Conservation (phyloP, 306 rosid species). For the Cucurbita argyrosperma region DNA sequence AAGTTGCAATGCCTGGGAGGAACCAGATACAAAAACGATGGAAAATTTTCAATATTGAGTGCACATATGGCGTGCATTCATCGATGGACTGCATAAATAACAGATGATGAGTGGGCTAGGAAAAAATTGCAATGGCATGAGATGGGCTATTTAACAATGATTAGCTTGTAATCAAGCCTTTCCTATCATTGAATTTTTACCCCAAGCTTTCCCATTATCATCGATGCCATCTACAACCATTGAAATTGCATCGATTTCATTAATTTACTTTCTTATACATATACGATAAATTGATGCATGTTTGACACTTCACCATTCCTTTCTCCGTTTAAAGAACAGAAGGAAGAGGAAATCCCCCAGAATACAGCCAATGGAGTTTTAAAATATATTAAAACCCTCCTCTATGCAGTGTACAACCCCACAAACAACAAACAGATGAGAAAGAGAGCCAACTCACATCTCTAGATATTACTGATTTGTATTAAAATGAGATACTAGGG, state of each 20-base stretch:
- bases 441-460: not conserved
- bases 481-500: not conserved
- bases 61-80: not conserved
- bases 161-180: not conserved
- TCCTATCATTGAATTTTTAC: not conserved
- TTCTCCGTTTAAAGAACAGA: not conserved
- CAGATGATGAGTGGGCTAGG: not conserved
- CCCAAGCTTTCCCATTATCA: not conserved
- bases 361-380: not conserved
- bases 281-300: not conserved
- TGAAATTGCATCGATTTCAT: not conserved
- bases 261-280: not conserved
- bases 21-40: not conserved
- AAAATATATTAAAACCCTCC: not conserved
- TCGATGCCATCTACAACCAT: not conserved
- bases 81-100: not conserved
- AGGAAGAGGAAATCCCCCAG: not conserved
- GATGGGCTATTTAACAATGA: not conserved
- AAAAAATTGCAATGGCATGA: not conserved
- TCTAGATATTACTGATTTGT: constrained; percentile 1
- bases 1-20: constrained; percentile 77
- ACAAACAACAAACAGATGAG: not conserved
- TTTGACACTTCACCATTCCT: not conserved
- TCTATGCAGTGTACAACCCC: not conserved
- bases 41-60: not conserved